Percentiles rank a stretch among this genome's conserved stretches.
Conservation (phyloP, 768 basidiomycete species). For the Brasilioporus rufonigricans region DNA sequence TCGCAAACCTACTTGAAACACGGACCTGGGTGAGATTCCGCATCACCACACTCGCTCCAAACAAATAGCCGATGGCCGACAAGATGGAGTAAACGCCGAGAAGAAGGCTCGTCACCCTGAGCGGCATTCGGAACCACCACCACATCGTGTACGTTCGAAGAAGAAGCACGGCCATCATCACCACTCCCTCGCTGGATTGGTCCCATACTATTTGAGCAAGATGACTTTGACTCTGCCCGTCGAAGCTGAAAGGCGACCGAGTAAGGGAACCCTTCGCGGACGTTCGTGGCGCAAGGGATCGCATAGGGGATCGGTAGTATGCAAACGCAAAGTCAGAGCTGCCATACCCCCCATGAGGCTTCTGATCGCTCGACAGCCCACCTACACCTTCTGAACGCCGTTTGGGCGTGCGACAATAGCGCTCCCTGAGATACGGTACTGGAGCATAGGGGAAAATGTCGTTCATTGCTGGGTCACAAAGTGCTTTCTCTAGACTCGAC, state of each 20-base stretch:
- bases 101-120: background rate
- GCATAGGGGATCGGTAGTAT: background rate
- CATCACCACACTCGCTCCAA: background rate
- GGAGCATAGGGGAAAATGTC: background rate
- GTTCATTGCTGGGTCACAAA: background rate
- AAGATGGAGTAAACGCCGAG: background rate
- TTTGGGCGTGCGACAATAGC: conserved; percentile 2
- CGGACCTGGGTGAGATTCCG: background rate
- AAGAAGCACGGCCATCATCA: no score
- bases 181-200: no score
- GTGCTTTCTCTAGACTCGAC: background rate
- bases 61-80: background rate
- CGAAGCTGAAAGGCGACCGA: background rate
- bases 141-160: conserved; percentile 1
- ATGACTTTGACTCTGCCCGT: background rate
- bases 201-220: no score
- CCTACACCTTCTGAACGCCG: no score
- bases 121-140: conserved; percentile 11
- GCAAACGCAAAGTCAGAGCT: background rate
- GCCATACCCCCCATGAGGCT: conserved; percentile 4
- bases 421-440: background rate
- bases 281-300: background rate
- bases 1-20: background rate
- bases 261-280: background rate
- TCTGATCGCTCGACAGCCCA: no score